Base-by-base conservation (phyloP, 495 filamentous ascomycete species). In the Hypoxylon cercidicola region DNA sequence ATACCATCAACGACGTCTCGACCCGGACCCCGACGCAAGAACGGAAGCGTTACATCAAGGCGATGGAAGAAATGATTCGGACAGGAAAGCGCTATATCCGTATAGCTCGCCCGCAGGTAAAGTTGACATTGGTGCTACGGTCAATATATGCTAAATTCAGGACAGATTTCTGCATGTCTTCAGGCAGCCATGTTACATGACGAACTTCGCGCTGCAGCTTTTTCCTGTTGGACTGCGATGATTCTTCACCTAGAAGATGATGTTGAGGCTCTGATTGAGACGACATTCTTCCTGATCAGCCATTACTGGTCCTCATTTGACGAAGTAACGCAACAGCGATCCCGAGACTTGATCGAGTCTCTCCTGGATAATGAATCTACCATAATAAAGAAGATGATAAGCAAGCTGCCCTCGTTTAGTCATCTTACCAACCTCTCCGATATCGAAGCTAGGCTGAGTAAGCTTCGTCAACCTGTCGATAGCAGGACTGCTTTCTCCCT, bases 1-100 rank as follows among this genome's bases (percentile, higher is more conserved):
- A 94, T 62, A 84, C 87, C 10, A 87, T 99, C 50, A 96, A 92
- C 68, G 90, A 93, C 69, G 79, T 84, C 7, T 77, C 81, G 60
- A 80, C 81, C 63, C 79, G 86, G 40, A 78, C 86, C 1, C 73
- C 75, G 3, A 73, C 87, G 20, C 78, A 84, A 23, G 91, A 97
- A 66, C 89, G 91, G 68, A 87, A 82, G 48, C 82, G 91, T 46
- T 91, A 88, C 55, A 79, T 99, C 1, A 85, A 84, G 56, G 95
- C 90, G 1, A 90, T 99, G 70, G 89, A 91, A 63, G 93, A 93
- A 71, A 91, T 98, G 89, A 88, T 97, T 45, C 85, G 81, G 61
- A 77, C 94, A 41, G 88, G 89, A 16, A 86, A 85, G 52, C 82
- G 78, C 11, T 85, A 90, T 75, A 83, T 90, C 12, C 88, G 84